Base-by-base conservation (phyloP, 495 filamentous ascomycete genomes). In the Penicillium angulare region DNA sequence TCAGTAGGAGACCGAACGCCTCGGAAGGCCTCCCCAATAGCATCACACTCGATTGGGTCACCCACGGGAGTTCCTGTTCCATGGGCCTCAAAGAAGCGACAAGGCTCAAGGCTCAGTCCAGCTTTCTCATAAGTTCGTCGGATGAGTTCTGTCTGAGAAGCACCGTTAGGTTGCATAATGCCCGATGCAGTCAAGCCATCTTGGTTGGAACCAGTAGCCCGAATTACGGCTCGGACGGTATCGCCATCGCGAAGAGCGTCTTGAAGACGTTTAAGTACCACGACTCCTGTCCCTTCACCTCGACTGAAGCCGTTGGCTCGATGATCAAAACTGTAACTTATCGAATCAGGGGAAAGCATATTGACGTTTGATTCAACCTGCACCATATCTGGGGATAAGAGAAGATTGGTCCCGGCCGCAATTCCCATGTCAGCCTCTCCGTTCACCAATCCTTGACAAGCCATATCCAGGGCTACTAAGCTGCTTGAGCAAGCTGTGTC, bases 11-110 rank as follows among this genome's bases (percentile, higher is more conserved):
- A 17, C 7, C 47, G 29, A 18, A 31, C 41, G 17, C 36, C 21
- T 1, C 48, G 22, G 17, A 59, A 64, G 0, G 59, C 50, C 13
- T 27, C 32, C 2, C 44, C 52, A 3, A 84, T 80, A 2, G 83
- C 83, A 3, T 61, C 66, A 0, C 72, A 66, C 55, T 89, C 86
- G 2, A 80, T 77, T 0, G 84, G 83, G 56, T 87, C 86, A 4
- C 83, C 84, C 0, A 82, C 85, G 17, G 79, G 26, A 27, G 26
- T 27, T 27, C 26, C 26, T 27, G 26, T 27, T 27, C 26, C 26
- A 27, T 27, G 26, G 5, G 26, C 26, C 26, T 27, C 26, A 27
- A 27, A 27, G 26, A 27, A 27, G 26, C 26, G 26, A 27, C 5
- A 5, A 10, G 26, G 26, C 26, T 27, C 26, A 10, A 27, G 26